A percentile compares a stretch with the other conserved stretches of the same genome.
phyloP scores from a whole-genome alignment of 805 yeast genomes.

The Saccharomycopsis microspora region DNA sequence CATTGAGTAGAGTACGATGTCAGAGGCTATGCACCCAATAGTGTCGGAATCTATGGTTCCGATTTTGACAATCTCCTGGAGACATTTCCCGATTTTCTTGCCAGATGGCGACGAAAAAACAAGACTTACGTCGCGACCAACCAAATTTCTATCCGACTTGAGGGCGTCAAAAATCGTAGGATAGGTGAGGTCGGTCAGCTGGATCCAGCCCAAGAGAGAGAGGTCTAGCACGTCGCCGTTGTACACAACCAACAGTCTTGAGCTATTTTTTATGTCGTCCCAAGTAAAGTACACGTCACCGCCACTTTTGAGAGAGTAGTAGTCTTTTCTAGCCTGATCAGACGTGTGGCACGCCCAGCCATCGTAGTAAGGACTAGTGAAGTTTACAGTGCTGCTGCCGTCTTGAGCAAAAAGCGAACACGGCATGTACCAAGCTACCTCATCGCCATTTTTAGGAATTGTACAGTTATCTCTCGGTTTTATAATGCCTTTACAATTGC shows the following conservation, averaged over 20 bases:
- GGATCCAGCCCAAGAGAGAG: conserved; percentile 65
- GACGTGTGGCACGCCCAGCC: conserved; percentile 94
- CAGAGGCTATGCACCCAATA: conserved; percentile 88
- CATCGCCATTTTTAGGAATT: conserved; percentile 57
- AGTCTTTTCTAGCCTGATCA: conserved; percentile 53
- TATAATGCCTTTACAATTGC: conserved; percentile 74
- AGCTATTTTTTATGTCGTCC: conserved; percentile 65
- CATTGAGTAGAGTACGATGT: conserved; percentile 70
- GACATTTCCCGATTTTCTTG: conserved; percentile 69
- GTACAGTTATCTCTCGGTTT: conserved; percentile 54
- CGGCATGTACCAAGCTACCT: conserved; percentile 94
- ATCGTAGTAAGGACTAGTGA: conserved; percentile 48
- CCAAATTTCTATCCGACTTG: conserved; percentile 37
- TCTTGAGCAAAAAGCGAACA: conserved; percentile 62
- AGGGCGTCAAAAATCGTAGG: conserved; percentile 64
- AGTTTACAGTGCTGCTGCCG: conserved; percentile 60
- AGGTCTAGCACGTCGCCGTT: conserved; percentile 85
- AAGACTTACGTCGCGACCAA: conserved; percentile 76
- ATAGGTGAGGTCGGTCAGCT: conserved; percentile 52
- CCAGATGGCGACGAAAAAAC: conserved; percentile 52
- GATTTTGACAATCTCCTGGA: conserved; percentile 76
- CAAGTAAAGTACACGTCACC: conserved; percentile 85
- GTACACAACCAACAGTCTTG: conserved; percentile 75
- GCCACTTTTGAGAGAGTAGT: conserved; percentile 41
- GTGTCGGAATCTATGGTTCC: conserved; percentile 85